Evolutionary conservation across 1,139 yeast species (phyloP), one percentile per base, ranked within the genome.

Genomic region (Geotrichum carabidarum): DNA sequence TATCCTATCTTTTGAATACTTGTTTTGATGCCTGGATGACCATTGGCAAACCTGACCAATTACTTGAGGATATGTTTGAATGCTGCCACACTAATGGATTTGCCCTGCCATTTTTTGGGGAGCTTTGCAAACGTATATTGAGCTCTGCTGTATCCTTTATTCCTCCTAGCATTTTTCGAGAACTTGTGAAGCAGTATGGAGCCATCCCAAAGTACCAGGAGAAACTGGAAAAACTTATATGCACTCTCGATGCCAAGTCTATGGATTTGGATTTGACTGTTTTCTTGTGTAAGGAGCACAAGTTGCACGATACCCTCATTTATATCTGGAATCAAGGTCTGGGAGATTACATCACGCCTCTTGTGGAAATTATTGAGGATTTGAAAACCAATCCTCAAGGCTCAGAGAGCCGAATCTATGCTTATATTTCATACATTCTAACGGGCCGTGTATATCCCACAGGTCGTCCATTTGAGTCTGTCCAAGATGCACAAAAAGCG

Each of bases 361-460:
- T 89, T 40, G 65, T 76, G 30, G 86, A 83, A 12, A 81, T 82
- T 46, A 62, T 84, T 11, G 63, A 67, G 0, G 74, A 73, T 31
- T 70, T 81, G 3, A 22, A 50, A 4, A 53, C 51, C 8, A 56
- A 60, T n/a, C 59, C 55, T 7, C 50, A 56, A 4, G 58, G 57
- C 15, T 37, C 49, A n/a, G 51, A 40, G 7, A 47, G 41, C 8
- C 46, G 56, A 37, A 63, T 81, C 0, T 86, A 74, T 61, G 74
- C 82, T 0, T 89, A 84, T 65, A 67, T 89, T 61, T 75, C 89
- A 0, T 83, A 80, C 62, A 72, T 82, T 12, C 71, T 88, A 44
- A 83, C 90, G 0, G 94, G 95, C 0, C 72, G 89, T 49, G 84
- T 83, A 57, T 89, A 82, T 65, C 96, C 96, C 0, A 82, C 84